phyloP scores from a whole-genome alignment of 2,329 filamentous ascomycete species.

The Monosporascus cannonballus region DNA sequence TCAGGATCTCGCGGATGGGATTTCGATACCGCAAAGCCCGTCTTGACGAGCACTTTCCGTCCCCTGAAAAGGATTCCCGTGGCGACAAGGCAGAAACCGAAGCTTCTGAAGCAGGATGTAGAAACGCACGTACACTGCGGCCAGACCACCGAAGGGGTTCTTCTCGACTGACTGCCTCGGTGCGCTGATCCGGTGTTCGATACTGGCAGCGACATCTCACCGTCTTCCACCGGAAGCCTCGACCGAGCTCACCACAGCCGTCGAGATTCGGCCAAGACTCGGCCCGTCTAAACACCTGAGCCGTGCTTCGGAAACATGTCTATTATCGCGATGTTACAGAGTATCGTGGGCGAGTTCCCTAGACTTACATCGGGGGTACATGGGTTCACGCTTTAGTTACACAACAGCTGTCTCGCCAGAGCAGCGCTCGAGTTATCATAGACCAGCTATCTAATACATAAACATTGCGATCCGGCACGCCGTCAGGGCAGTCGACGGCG shows the following conservation, averaged over 20 bases:
- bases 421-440: too few relatives aligned
- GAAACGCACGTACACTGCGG: neutral
- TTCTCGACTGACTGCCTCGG: neutral
- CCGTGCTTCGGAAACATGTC: neutral
- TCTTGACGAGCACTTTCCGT: neutral
- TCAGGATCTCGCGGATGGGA: neutral
- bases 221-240: neutral
- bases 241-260: neutral
- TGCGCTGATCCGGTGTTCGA: neutral
- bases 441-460: too few relatives aligned
- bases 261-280: too few relatives aligned
- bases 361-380: neutral
- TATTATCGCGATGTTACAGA: neutral
- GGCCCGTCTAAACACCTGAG: neutral
- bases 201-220: neutral
- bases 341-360: neutral
- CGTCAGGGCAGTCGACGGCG: neutral
- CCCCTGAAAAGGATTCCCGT: neutral
- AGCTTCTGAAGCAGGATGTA: neutral
- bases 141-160: neutral
- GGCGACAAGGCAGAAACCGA: neutral
- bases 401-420: too few relatives aligned
- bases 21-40: neutral
- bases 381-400: too few relatives aligned
- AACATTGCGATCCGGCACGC: neutral